Evolutionary conservation across 345 rosid species (phyloP), one percentile per base, ranked within the genome.

Genomic region (Physaria fendleri): DNA sequence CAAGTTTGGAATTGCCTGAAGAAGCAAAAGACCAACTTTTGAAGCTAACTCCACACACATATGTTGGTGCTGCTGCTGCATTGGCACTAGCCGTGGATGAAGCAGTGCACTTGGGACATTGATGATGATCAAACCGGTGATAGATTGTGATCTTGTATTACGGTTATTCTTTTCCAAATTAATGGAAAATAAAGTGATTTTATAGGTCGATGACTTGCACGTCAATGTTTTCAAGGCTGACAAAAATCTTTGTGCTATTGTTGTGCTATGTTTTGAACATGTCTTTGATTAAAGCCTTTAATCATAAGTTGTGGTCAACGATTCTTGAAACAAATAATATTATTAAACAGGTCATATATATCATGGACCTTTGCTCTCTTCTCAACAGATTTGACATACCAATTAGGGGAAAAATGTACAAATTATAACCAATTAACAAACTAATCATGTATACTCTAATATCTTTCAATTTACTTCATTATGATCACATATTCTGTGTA

Each of bases 11-110:
- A 59, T 38, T 88, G 54, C 96, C 98, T 1, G 55, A 71, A 72
- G 88, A 79, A 63, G 80, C 86, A n/a, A 88, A 91, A 70, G 46
- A 38, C 21, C 50, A 61, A 45, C 97, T 87, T 62, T 66, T 82
- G 79, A 75, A 81, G 43, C 24, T 87, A 58, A 85, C 87, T 2
- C 96, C 97, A 5, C 87, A 84, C 62, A 65, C 81, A 30, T 90
- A 94, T 11, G 77, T 85, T 23, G 96, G 97, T 25, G 88, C 80
- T 51, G 99, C 99, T 3, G 64, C 76, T 35, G 82, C 82, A 24
- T 72, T 94, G 77, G 95, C 84, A 11, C 59, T 71, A 33, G 70
- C 79, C 9, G 80, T 81, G 0, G 81, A 76, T 68, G 59, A 61
- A 56, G 60, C 81, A 3, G 59, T 81, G 33, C 14, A 52, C 55